Conservation (phyloP, 108 stramenopile species). For the Epithemia pelagica region DNA sequence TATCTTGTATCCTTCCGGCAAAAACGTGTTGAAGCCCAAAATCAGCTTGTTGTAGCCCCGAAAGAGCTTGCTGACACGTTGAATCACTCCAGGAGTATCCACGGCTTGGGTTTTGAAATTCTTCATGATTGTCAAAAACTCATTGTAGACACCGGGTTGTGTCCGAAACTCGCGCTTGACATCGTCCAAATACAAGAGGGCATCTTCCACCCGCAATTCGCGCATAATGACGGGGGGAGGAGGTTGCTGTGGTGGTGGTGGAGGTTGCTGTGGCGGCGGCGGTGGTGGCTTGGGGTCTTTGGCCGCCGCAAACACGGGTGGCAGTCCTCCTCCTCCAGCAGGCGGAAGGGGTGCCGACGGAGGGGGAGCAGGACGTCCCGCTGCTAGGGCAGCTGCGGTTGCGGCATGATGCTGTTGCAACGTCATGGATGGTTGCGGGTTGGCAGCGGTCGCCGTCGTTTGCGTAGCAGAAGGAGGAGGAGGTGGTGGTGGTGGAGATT, state of each 20-base stretch:
- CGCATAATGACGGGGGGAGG: slow-evolving; percentile 25
- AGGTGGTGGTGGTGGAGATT: not conserved
- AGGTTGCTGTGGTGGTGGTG: not conserved
- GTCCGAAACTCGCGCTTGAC: slow-evolving; percentile 91
- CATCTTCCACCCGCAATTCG: slow-evolving; percentile 88
- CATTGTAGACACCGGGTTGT: slow-evolving; percentile 98
- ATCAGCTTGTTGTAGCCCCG: slow-evolving; percentile 90
- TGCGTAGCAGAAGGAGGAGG: not conserved
- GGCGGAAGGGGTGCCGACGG: not conserved
- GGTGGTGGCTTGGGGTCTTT: not conserved
- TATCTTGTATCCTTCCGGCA: slow-evolving; percentile 92
- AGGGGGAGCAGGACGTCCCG: not conserved
- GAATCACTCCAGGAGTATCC: slow-evolving; percentile 87
- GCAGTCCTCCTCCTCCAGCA: not conserved
- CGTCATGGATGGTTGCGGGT: not conserved
- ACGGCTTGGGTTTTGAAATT: slow-evolving; percentile 94
- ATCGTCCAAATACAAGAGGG: slow-evolving; percentile 83
- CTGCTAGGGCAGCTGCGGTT: not conserved
- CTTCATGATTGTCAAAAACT: slow-evolving; percentile 99
- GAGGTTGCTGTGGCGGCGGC: not conserved
- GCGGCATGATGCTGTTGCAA: not conserved
- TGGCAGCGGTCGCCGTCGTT: not conserved
- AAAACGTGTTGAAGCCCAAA: slow-evolving; percentile 91
- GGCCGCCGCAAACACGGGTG: not conserved
- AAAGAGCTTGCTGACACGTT: slow-evolving; percentile 75